Evolutionary conservation across 768 basidiomycete genomes (phyloP).

Genomic region (Macrolepiota dolichaula): DNA sequence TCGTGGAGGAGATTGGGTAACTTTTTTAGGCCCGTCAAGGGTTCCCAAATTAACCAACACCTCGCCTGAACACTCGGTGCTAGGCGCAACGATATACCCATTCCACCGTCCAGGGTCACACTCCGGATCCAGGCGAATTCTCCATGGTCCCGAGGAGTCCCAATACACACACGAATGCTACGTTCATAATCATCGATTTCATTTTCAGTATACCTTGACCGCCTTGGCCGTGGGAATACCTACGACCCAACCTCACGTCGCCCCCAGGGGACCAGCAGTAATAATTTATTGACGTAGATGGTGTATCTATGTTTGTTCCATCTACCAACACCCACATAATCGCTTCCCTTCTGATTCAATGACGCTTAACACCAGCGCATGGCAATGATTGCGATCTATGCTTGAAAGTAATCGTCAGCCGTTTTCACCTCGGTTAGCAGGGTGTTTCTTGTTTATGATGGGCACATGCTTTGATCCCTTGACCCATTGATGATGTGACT

Average conservation of each 20-base stretch:
- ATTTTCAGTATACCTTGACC: neutral
- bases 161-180: neutral
- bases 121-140: neutral
- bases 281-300: neutral
- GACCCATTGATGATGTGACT: no score
- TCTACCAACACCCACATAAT: neutral
- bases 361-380: neutral
- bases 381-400: slow-evolving; percentile 1
- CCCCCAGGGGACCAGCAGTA: neutral
- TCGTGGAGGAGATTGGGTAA: neutral
- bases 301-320: neutral
- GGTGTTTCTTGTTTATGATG: neutral
- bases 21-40: no score
- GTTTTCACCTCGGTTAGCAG: slow-evolving; percentile 1
- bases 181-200: neutral
- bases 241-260: neutral
- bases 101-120: neutral
- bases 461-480: neutral
- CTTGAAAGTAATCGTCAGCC: neutral
- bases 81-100: no score
- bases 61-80: no score
- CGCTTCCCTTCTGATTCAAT: neutral
- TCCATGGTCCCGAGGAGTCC: slow-evolving; percentile 10
- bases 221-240: neutral
- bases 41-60: no score